These are phyloP conservation scores for Aspergillus ostianus DNA, from an alignment of 495 filamentous ascomycete species.

Conservation along the genomic window DNA sequence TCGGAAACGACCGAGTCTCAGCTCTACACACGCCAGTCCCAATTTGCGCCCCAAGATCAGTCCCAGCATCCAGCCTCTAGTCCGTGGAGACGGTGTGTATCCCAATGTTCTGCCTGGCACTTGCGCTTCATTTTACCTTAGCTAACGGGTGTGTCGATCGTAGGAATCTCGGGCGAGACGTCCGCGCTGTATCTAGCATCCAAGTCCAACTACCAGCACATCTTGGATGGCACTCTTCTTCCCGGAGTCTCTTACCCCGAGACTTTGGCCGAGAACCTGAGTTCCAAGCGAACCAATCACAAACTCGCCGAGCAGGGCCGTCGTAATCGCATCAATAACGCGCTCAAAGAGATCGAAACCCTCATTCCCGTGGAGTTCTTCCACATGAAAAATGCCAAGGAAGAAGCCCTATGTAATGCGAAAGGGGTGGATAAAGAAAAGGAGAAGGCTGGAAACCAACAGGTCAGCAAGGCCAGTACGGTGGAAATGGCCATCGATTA, in stretches of 20 bases:
- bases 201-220: constrained; percentile 98
- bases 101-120: constrained; percentile 13
- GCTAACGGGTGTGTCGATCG: constrained; percentile 5
- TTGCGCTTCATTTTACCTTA: background rate
- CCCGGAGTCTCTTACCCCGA: constrained; percentile 90
- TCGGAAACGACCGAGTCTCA: constrained; percentile 70
- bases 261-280: constrained; percentile 85
- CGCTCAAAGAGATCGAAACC: constrained; percentile 84
- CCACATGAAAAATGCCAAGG: constrained; percentile 34
- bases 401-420: constrained; percentile 29
- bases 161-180: constrained; percentile 59
- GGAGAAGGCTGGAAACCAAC: constrained; percentile 48
- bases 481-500: constrained; percentile 96
- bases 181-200: constrained; percentile 84
- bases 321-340: constrained; percentile 91
- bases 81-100: constrained; percentile 69
- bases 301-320: constrained; percentile 97
- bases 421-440: constrained; percentile 44
- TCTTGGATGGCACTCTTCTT: constrained; percentile 86
- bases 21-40: constrained; percentile 76
- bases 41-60: constrained; percentile 90
- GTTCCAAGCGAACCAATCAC: constrained; percentile 94
- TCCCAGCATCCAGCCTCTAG: constrained; percentile 86
- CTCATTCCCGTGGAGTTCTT: constrained; percentile 63
- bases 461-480: constrained; percentile 90